Evolutionary conservation across 768 basidiomycete species (phyloP).

Genomic region (Lentinula sp.): DNA sequence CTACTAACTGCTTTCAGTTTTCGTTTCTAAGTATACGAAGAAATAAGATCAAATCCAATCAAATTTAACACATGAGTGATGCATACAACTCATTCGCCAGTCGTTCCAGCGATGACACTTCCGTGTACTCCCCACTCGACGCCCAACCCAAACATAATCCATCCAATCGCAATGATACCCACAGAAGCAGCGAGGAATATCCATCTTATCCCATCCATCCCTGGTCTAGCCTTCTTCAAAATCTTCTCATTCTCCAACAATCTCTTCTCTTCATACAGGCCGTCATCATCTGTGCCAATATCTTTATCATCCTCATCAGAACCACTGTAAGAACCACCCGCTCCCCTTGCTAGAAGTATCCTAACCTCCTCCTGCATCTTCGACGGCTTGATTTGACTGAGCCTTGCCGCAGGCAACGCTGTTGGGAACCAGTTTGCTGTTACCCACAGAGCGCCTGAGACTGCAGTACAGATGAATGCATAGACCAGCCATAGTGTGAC

Average conservation of each 20-base stretch:
- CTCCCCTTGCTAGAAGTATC: constrained; percentile 13
- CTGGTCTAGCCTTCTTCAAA: constrained; percentile 23
- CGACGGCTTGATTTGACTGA: constrained; percentile 28
- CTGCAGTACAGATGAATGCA: constrained; percentile 27
- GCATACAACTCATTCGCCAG: constrained; percentile 16
- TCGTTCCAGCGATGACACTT: constrained; percentile 20
- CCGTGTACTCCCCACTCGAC: constrained; percentile 38
- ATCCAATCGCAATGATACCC: constrained; percentile 27
- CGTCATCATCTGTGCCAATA: neutral
- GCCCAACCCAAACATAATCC: constrained; percentile 36
- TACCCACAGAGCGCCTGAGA: constrained; percentile 25
- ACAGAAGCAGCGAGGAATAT: constrained; percentile 15
- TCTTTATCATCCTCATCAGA: constrained; percentile 8
- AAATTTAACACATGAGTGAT: neutral
- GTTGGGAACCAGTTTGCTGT: constrained; percentile 17
- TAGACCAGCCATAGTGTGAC: constrained; percentile 34
- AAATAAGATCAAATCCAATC: no score
- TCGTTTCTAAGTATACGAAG: neutral
- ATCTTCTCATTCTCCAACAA: constrained; percentile 19
- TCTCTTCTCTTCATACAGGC: neutral
- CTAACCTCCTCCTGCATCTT: constrained; percentile 22
- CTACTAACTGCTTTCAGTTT: neutral
- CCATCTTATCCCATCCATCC: constrained; percentile 10
- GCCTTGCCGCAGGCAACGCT: constrained; percentile 30
- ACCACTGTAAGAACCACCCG: neutral